Conservation (phyloP, 352 stramenopile species). For the Globisporangium paddicum region DNA sequence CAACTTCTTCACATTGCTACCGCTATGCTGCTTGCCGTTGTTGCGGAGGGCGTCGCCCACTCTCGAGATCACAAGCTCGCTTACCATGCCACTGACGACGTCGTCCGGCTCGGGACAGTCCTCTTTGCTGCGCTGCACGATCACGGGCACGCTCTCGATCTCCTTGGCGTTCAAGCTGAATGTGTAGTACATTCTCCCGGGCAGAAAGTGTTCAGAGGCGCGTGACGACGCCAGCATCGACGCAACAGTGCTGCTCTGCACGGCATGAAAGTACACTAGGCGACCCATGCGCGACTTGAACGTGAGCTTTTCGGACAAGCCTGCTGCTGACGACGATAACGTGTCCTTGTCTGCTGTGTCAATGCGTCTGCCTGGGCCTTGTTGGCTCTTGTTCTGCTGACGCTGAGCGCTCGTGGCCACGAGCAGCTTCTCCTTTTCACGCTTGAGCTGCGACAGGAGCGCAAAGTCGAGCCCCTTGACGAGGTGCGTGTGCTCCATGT, state of each 20-base stretch:
- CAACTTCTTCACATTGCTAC: slow-evolving; percentile 29
- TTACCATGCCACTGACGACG: slow-evolving; percentile 46
- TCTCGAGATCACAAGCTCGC: slow-evolving; percentile 37
- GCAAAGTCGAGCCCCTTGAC: slow-evolving; percentile 89
- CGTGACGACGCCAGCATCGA: background rate
- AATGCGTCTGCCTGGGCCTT: background rate
- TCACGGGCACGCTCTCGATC: slow-evolving; percentile 46
- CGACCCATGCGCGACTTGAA: slow-evolving; percentile 61
- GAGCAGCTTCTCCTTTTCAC: slow-evolving; percentile 61
- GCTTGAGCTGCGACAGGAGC: slow-evolving; percentile 82
- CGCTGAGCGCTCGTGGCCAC: slow-evolving; percentile 22
- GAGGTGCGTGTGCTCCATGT: slow-evolving; percentile 84
- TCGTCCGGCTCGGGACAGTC: slow-evolving; percentile 61
- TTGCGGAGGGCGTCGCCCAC: slow-evolving; percentile 30
- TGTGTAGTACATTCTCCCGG: slow-evolving; percentile 70
- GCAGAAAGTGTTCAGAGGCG: slow-evolving; percentile 68
- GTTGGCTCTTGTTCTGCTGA: slow-evolving; percentile 1
- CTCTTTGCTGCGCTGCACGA: slow-evolving; percentile 70
- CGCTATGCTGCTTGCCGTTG: slow-evolving; percentile 10
- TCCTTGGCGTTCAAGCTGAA: slow-evolving; percentile 44
- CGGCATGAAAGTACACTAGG: slow-evolving; percentile 62
- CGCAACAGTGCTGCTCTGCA: slow-evolving; percentile 29
- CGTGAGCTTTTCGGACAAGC: slow-evolving; percentile 24
- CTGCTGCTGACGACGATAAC: background rate
- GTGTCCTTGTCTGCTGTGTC: background rate